These are phyloP conservation scores for Cytospora schulzeri DNA, from an alignment of 2,329 filamentous ascomycete species.

Conservation along the genomic window DNA sequence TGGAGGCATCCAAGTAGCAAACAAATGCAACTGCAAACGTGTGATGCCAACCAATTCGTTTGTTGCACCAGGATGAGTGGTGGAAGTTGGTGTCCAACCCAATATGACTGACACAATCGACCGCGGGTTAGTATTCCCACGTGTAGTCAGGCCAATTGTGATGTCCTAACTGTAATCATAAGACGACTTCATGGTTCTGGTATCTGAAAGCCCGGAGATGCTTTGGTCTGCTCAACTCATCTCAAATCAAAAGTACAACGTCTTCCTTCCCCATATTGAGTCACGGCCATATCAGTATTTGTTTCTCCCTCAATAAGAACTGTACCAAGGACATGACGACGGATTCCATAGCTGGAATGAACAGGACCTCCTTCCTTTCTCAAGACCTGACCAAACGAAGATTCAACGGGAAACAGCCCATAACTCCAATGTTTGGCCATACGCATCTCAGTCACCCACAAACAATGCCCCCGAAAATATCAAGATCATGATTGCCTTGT, in stretches of 20 bases:
- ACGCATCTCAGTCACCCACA: slow-evolving; percentile 4
- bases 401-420: not conserved
- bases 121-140: too few relatives aligned
- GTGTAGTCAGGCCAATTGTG: too few relatives aligned
- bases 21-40: not conserved
- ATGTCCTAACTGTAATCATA: too few relatives aligned
- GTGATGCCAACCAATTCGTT: not conserved
- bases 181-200: too few relatives aligned
- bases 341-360: too few relatives aligned
- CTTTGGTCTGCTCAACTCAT: not conserved
- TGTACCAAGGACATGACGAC: not conserved
- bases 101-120: too few relatives aligned
- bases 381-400: not conserved
- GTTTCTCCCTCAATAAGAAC: slow-evolving; percentile 14
- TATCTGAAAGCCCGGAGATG: not conserved
- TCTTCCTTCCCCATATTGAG: slow-evolving; percentile 19
- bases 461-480: slow-evolving; percentile 32
- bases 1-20: too few relatives aligned
- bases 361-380: too few relatives aligned
- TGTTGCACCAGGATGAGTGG: too few relatives aligned
- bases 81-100: too few relatives aligned
- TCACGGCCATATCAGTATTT: slow-evolving; percentile 19
- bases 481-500: slow-evolving; percentile 63
- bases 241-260: not conserved
- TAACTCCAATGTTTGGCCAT: slow-evolving; percentile 15